A percentile compares a stretch with the other conserved stretches of the same genome.
Conservation (phyloP, 371 early-diverging fungal genomes). For the Actinomortierella wolfii region DNA sequence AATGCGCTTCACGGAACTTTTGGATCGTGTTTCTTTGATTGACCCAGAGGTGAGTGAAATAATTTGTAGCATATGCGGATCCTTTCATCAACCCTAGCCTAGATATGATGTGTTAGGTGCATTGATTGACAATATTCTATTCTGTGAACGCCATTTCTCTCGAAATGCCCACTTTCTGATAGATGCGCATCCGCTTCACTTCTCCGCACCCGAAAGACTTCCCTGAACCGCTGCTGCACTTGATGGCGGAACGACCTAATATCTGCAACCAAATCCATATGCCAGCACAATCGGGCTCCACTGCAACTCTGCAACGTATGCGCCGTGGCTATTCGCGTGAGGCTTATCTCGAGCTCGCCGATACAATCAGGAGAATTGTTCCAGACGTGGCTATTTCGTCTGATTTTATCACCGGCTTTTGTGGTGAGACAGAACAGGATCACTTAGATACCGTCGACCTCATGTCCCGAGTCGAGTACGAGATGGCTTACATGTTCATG, state of each 20-base stretch:
- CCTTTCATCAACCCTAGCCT: no score
- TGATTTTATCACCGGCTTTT: conserved; percentile 81
- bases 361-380: conserved; percentile 64
- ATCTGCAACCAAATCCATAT: conserved; percentile 79
- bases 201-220: conserved; percentile 88
- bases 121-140: no score
- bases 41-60: conserved; percentile 67
- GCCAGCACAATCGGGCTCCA: conserved; percentile 79
- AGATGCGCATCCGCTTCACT: conserved; percentile 80
- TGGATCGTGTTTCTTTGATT: conserved; percentile 68
- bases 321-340: conserved; percentile 80
- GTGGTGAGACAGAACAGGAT: conserved; percentile 81
- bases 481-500: conserved; percentile 84
- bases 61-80: no score
- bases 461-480: conserved; percentile 73
- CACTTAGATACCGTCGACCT: conserved; percentile 71
- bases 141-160: neutral
- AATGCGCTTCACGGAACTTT: conserved; percentile 75
- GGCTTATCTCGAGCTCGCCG: conserved; percentile 72
- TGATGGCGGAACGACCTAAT: conserved; percentile 71
- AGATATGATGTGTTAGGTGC: no score
- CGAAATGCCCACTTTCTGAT: no score
- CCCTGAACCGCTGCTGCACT: conserved; percentile 70
- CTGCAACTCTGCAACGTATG: conserved; percentile 70
- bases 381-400: conserved; percentile 77